Conservation (phyloP, 2,329 filamentous ascomycete species). For the Aspergillus sp. region DNA sequence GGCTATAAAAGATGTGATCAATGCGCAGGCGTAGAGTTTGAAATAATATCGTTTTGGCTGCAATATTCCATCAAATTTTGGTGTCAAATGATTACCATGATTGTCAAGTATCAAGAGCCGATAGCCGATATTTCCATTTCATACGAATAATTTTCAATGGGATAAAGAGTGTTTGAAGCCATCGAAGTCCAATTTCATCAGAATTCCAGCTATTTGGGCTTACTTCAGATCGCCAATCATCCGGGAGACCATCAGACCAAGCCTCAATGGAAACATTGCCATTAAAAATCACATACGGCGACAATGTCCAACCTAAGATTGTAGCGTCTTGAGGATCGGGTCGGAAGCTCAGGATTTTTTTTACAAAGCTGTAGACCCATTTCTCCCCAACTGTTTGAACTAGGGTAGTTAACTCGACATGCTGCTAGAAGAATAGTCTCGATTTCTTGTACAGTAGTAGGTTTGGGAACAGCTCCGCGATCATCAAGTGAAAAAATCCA, state of each 20-base stretch:
- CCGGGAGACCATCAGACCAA: conserved; percentile 3
- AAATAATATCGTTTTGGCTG: conserved; percentile 33
- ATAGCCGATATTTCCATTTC: neutral
- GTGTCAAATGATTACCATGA: conserved; percentile 5
- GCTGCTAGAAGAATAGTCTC: neutral
- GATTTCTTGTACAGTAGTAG: neutral
- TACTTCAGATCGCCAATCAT: conserved; percentile 3
- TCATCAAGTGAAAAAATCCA: neutral
- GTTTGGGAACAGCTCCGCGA: neutral
- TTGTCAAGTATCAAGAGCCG: neutral
- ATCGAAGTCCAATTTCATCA: conserved; percentile 28
- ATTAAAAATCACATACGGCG: conserved; percentile 5
- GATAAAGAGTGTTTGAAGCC: conserved; percentile 30
- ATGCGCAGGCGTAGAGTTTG: conserved; percentile 29
- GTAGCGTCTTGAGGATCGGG: neutral
- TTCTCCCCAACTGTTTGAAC: conserved; percentile 1
- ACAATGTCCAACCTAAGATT: neutral
- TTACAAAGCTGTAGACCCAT: conserved; percentile 1
- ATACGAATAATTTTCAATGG: conserved; percentile 16
- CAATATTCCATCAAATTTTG: conserved; percentile 30
- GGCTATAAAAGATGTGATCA: conserved; percentile 3
- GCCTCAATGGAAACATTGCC: conserved; percentile 3
- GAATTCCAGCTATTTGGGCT: conserved; percentile 28
- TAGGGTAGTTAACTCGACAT: neutral
- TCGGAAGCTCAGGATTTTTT: neutral